phyloP scores from a whole-genome alignment of 148 eudicot species.

The Arbutus unedo region DNA sequence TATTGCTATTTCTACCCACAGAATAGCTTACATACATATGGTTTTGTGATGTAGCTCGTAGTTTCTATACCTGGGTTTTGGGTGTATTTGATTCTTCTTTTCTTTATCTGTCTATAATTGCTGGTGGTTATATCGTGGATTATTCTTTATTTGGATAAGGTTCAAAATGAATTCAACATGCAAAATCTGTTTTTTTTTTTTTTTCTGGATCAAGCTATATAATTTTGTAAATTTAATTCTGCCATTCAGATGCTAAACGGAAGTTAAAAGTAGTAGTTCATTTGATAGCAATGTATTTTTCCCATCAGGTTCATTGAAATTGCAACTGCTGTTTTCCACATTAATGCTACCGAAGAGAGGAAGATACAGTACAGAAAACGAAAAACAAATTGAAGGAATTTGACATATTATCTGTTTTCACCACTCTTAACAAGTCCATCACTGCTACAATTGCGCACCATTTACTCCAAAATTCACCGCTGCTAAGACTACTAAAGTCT shows the following conservation, averaged over 20 bases:
- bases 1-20: background rate
- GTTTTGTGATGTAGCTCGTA: background rate
- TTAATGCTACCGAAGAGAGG: background rate
- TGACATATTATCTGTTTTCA: background rate
- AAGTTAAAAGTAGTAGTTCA: background rate
- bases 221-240: background rate
- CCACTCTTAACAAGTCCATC: too few relatives aligned
- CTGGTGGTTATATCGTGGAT: background rate
- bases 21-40: background rate
- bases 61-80: background rate
- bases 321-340: background rate
- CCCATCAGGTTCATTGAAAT: too few relatives aligned
- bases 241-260: background rate
- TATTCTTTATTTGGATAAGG: background rate
- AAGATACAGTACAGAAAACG: too few relatives aligned
- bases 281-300: background rate
- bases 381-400: background rate
- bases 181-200: background rate
- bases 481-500: background rate
- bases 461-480: background rate
- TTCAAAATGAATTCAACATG: background rate
- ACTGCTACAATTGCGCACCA: background rate
- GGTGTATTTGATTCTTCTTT: background rate
- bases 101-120: background rate
- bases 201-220: background rate